phyloP scores from a whole-genome alignment of 495 filamentous ascomycete genomes.

The Geoglossum glabrum region DNA sequence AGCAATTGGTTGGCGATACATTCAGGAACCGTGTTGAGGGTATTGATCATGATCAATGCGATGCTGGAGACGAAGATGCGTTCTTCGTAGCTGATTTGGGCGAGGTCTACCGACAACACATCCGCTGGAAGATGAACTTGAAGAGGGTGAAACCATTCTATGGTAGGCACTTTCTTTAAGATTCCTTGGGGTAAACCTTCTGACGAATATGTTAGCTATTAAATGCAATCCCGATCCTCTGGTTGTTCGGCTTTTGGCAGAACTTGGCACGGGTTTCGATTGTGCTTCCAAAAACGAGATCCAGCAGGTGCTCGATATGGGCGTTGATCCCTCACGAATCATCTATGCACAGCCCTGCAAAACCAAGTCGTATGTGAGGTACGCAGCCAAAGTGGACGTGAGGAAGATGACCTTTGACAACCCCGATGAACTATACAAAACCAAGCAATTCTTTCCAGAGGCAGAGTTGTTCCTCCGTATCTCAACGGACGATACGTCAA shows the following conservation, averaged over 20 bases:
- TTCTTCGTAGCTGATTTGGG: constrained; percentile 98
- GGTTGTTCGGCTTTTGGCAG: constrained; percentile 69
- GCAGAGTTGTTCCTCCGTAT: constrained; percentile 89
- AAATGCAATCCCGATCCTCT: constrained; percentile 94
- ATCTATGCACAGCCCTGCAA: constrained; percentile 99
- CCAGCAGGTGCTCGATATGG: constrained; percentile 65
- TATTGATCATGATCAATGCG: constrained; percentile 70
- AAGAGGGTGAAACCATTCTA: constrained; percentile 90
- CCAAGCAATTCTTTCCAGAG: constrained; percentile 69
- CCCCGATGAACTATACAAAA: constrained; percentile 92
- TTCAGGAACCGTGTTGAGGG: constrained; percentile 60
- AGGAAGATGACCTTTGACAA: constrained; percentile 99
- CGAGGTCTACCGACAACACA: constrained; percentile 94
- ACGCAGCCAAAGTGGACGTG: constrained; percentile 61
- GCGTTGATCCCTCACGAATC: constrained; percentile 77
- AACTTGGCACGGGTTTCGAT: constrained; percentile 87
- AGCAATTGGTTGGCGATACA: constrained; percentile 47
- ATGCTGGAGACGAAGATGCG: constrained; percentile 79
- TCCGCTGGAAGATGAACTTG: constrained; percentile 93
- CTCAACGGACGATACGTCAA: constrained; percentile 85
- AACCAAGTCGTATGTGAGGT: constrained; percentile 91
- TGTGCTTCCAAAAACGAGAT: constrained; percentile 96
- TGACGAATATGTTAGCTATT: constrained; percentile 39
- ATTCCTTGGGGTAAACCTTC: constrained; percentile 1
- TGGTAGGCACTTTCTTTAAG: constrained; percentile 33